Evolutionary conservation across 805 yeast species (phyloP).

Genomic region (Jamesozyma spencerorum): DNA sequence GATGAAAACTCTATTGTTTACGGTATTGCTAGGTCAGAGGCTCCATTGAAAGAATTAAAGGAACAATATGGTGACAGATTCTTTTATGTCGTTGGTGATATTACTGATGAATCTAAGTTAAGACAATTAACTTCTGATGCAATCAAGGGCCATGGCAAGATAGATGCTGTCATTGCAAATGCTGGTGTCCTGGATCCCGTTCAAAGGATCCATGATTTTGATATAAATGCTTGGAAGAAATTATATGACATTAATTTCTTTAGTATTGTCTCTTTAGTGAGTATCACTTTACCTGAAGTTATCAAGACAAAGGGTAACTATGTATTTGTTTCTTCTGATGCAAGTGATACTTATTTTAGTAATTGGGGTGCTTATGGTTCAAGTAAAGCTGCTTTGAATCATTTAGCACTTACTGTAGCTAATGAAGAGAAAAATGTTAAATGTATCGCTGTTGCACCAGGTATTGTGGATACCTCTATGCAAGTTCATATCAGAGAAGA

Average conservation of each 20-base stretch:
- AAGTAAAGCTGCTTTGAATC: slow-evolving; percentile 84
- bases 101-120: slow-evolving; percentile 34
- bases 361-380: slow-evolving; percentile 88
- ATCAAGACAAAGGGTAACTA: slow-evolving; percentile 46
- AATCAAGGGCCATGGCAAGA: slow-evolving; percentile 41
- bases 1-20: slow-evolving; percentile 45
- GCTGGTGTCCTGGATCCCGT: slow-evolving; percentile 86
- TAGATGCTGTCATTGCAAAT: slow-evolving; percentile 63
- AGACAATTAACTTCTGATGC: slow-evolving; percentile 38
- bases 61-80: slow-evolving; percentile 44
- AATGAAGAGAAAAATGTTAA: slow-evolving; percentile 49
- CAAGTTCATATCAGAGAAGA: slow-evolving; percentile 65
- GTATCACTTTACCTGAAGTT: slow-evolving; percentile 49
- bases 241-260: slow-evolving; percentile 73
- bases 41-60: slow-evolving; percentile 37
- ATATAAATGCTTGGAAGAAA: slow-evolving; percentile 49
- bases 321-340: slow-evolving; percentile 81
- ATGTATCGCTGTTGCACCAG: slow-evolving; percentile 77
- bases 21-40: slow-evolving; percentile 57
- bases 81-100: slow-evolving; percentile 50
- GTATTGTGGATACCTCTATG: slow-evolving; percentile 88
- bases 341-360: slow-evolving; percentile 41
- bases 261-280: slow-evolving; percentile 54
- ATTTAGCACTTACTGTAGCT: slow-evolving; percentile 56
- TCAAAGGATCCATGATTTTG: slow-evolving; percentile 33